phyloP scores from a whole-genome alignment of 2,329 filamentous ascomycete species.

The Calcarisporium arbuscula region DNA sequence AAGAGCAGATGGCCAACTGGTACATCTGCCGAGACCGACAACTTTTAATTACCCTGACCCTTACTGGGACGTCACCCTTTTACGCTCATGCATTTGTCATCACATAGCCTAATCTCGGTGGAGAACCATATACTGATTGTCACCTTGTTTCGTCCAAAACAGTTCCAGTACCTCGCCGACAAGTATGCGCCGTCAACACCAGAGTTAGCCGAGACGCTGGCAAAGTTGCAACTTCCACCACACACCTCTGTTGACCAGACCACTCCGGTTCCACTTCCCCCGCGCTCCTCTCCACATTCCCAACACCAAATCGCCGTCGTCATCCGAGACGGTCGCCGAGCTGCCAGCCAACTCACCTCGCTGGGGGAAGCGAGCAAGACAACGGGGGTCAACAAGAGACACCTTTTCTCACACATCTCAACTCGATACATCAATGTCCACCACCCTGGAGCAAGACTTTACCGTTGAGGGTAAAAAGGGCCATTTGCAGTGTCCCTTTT shows the following conservation, averaged over 20 bases:
- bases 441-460: conserved; percentile 79
- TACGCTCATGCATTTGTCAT: neutral
- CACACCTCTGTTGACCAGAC: conserved; percentile 41
- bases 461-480: conserved; percentile 79
- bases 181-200: conserved; percentile 60
- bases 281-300: conserved; percentile 32
- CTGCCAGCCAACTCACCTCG: conserved; percentile 45
- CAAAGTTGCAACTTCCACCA: conserved; percentile 60
- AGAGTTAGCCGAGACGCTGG: conserved; percentile 60
- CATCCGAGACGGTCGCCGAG: conserved; percentile 57
- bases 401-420: conserved; percentile 38
- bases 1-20: conserved; percentile 54
- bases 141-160: no score
- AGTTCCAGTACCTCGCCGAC: conserved; percentile 61
- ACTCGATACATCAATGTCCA: conserved; percentile 52
- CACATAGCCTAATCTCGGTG: conserved; percentile 17
- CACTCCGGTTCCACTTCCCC: conserved; percentile 48
- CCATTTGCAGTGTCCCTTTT: conserved; percentile 76
- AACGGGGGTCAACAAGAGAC: conserved; percentile 42
- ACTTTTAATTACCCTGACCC: conserved; percentile 13
- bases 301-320: conserved; percentile 54
- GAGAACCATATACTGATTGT: no score
- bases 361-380: conserved; percentile 45
- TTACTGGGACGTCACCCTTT: neutral
- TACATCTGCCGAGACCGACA: conserved; percentile 52